Percentiles rank a stretch among this genome's conserved stretches.
phyloP scores from a whole-genome alignment of 306 rosid genomes.

The Vachellia pachyceras region DNA sequence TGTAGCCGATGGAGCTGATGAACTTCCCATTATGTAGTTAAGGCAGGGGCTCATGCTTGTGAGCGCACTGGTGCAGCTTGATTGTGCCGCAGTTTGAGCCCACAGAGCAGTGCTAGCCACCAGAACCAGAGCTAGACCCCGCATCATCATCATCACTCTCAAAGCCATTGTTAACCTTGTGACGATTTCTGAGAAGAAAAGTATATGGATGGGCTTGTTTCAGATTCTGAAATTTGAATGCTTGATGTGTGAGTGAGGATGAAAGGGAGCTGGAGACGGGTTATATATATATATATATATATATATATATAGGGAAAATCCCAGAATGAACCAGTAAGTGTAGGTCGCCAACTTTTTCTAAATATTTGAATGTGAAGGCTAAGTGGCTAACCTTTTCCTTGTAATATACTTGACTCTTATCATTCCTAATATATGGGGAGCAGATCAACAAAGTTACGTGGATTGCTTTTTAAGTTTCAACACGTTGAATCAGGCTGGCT shows the following conservation, averaged over 20 bases:
- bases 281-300: constrained; percentile 34
- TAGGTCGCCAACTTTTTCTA: constrained; percentile 55
- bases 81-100: constrained; percentile 56
- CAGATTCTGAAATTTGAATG: not conserved
- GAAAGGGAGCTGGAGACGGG: not conserved
- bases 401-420: not conserved
- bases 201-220: not conserved
- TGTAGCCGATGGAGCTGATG: constrained; percentile 64
- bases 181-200: not conserved
- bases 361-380: not conserved
- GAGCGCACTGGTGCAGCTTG: constrained; percentile 58
- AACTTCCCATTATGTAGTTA: constrained; percentile 63
- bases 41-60: constrained; percentile 61
- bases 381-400: not conserved
- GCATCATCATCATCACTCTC: constrained; percentile 25
- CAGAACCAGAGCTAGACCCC: constrained; percentile 45
- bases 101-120: constrained; percentile 27
- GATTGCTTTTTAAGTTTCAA: not conserved
- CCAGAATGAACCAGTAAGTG: constrained; percentile 23
- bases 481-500: not conserved
- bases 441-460: not conserved
- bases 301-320: constrained; percentile 21
- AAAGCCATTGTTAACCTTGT: constrained; percentile 39
- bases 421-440: not conserved
- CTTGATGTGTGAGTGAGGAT: not conserved